phyloP scores from a whole-genome alignment of 305 asterid genomes.

The Andrographis paniculata region DNA sequence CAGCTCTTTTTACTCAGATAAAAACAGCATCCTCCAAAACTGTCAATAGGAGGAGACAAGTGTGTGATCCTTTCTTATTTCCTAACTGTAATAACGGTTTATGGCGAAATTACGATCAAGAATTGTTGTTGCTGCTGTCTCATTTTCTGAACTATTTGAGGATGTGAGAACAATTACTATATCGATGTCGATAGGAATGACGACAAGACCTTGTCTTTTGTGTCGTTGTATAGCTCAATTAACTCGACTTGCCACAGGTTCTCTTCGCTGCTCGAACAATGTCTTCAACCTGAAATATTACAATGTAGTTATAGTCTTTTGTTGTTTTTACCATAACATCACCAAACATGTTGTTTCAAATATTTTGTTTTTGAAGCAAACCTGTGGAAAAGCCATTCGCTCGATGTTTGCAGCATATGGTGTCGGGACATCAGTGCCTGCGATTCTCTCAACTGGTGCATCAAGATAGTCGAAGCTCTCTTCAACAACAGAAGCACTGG shows the following conservation, averaged over 20 bases:
- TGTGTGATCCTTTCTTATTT: too few species aligned
- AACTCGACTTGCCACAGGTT: constrained; percentile 34
- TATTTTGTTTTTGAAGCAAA: constrained; percentile 16
- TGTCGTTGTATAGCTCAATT: background rate
- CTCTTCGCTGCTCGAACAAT: constrained; percentile 45
- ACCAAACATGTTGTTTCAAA: background rate
- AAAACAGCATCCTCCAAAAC: too few species aligned
- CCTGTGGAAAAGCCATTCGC: constrained; percentile 93
- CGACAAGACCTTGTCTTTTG: background rate
- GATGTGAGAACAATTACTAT: background rate
- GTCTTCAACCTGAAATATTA: constrained; percentile 34
- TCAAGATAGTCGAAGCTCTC: constrained; percentile 89
- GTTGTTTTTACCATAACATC: background rate
- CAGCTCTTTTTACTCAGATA: too few species aligned
- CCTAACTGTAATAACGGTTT: too few species aligned
- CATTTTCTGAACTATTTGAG: too few species aligned
- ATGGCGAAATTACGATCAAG: too few species aligned
- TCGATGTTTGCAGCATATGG: constrained; percentile 93
- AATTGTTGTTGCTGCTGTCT: too few species aligned
- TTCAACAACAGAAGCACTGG: constrained; percentile 76
- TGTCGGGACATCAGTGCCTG: constrained; percentile 97
- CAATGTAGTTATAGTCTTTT: background rate
- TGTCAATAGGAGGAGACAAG: too few species aligned
- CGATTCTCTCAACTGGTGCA: constrained; percentile 88
- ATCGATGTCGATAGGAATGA: background rate